Base-by-base conservation (phyloP, 768 basidiomycete genomes). In the Mycena chlorophos region DNA sequence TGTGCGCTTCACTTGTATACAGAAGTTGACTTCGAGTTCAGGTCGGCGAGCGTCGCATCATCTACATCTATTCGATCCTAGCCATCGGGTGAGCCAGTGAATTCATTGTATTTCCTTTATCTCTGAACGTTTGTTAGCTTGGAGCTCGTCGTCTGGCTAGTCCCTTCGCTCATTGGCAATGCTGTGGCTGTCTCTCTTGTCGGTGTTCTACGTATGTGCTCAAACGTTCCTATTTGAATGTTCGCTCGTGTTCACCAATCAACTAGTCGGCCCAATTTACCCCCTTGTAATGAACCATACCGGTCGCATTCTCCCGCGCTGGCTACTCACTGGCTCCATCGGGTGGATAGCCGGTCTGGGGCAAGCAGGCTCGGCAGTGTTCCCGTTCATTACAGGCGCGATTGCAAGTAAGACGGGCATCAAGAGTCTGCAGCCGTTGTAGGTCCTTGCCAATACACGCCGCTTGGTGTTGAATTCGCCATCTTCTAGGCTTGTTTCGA, bases 261-360 rank as follows among this genome's bases (percentile, higher is more conserved):
- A n/a, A n/a, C n/a, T n/a, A n/a, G n/a, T 91, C n/a, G 89, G 88
- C 0, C 88, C 88, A 2, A 82, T 90, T 73, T 90, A 86, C 64
- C 87, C 87, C 1, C 80, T 88, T 40, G 76, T 82, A 8, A 84
- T 93, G 82, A 89, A 87, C 65, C 81, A 88, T 40, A 73, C 86
- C 1, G 79, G 83, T 5, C 77, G 83, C 1, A 75, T 91, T 50
- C 69, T 94, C 8, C 92, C 91, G 5, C 76, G 77, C 6, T 86
- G 85, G 78, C 75, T 94, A 8, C 75, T 91, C 25, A 80, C 77
- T 42, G 82, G 78, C 22, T 77, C 83, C 12, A 83, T 87, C 30
- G 86, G 85, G 8, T 87, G 84, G 85, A 84, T 86, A 27, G 83
- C 84, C 5, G 83, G 81, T 3, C 78, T 84, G 28, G 88, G 89